A percentile compares a stretch with the other conserved stretches of the same genome.
Evolutionary conservation across 129 eudicot species (phyloP).

Genomic region (Erigeron canadensis): DNA sequence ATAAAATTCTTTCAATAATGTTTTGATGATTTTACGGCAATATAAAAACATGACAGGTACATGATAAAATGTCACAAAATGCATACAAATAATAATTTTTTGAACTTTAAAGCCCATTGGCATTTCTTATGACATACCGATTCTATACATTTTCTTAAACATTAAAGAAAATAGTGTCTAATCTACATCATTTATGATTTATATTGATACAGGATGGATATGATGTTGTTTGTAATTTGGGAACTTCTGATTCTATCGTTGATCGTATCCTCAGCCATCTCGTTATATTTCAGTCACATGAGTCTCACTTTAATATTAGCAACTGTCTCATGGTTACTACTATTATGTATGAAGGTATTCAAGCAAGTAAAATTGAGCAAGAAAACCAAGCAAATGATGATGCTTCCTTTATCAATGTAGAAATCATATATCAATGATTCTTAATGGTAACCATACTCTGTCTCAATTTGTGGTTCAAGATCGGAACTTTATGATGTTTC

Average conservation of each 20-base stretch:
- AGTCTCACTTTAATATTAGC: slow-evolving; percentile 61
- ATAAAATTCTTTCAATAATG: too few species aligned
- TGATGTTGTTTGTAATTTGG: slow-evolving; percentile 80
- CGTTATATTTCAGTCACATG: slow-evolving; percentile 66
- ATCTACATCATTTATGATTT: background rate
- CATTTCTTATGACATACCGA: background rate
- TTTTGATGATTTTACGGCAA: too few species aligned
- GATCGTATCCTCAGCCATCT: slow-evolving; percentile 71
- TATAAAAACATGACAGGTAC: too few species aligned
- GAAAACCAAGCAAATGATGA: slow-evolving; percentile 89
- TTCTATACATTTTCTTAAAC: background rate
- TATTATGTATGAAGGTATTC: slow-evolving; percentile 77
- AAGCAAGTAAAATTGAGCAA: slow-evolving; percentile 72
- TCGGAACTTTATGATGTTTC: slow-evolving; percentile 2
- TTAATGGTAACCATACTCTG: background rate
- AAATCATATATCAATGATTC: background rate
- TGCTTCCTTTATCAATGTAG: slow-evolving; percentile 90
- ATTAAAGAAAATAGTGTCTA: background rate
- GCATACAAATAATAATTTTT: too few species aligned
- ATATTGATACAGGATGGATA: slow-evolving; percentile 74
- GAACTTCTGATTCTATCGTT: slow-evolving; percentile 75
- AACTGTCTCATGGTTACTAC: slow-evolving; percentile 54
- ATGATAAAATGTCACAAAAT: too few species aligned
- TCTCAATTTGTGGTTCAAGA: background rate
- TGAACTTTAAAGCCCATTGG: too few species aligned